Evolutionary conservation across 495 filamentous ascomycete genomes (phyloP).

Genomic region (Aspergillus campestris): DNA sequence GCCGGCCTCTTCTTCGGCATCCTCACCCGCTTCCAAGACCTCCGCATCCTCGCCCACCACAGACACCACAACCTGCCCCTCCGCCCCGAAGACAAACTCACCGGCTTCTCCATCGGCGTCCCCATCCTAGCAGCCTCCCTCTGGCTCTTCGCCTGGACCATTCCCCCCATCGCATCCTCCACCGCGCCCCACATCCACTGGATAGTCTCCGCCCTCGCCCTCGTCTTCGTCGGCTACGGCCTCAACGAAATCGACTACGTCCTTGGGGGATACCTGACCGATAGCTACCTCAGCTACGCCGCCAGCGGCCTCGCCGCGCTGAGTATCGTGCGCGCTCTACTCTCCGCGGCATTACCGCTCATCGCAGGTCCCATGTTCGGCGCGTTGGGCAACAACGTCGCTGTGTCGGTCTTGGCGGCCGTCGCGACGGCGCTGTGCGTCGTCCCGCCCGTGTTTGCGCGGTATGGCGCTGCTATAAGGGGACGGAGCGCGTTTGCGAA

Average conservation of each 20-base stretch:
- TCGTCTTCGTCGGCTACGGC: conserved; percentile 43
- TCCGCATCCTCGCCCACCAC: conserved; percentile 24
- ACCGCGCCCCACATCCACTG: conserved; percentile 22
- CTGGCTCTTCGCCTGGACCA: conserved; percentile 47
- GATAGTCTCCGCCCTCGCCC: conserved; percentile 34
- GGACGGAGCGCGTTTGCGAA: conserved; percentile 40
- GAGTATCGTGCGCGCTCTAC: conserved; percentile 36
- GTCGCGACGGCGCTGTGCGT: conserved; percentile 40
- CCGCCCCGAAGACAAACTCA: conserved; percentile 43
- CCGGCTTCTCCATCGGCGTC: conserved; percentile 39
- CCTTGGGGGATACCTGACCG: conserved; percentile 46
- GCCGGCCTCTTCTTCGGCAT: conserved; percentile 37
- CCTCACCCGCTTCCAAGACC: conserved; percentile 38
- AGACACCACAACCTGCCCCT: conserved; percentile 21
- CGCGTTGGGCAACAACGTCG: conserved; percentile 34
- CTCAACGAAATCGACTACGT: conserved; percentile 46
- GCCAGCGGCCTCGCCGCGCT: conserved; percentile 46
- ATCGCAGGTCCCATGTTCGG: conserved; percentile 39
- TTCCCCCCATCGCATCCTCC: conserved; percentile 30
- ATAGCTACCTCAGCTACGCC: conserved; percentile 45
- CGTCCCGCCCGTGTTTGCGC: conserved; percentile 35
- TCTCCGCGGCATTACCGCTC: conserved; percentile 40
- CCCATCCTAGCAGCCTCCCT: conserved; percentile 36
- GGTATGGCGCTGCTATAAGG: conserved; percentile 38
- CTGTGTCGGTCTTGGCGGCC: conserved; percentile 35